A percentile compares a stretch with the other conserved stretches of the same genome.
Conservation (phyloP, 306 rosid species). For the Castanopsis chinensis region DNA sequence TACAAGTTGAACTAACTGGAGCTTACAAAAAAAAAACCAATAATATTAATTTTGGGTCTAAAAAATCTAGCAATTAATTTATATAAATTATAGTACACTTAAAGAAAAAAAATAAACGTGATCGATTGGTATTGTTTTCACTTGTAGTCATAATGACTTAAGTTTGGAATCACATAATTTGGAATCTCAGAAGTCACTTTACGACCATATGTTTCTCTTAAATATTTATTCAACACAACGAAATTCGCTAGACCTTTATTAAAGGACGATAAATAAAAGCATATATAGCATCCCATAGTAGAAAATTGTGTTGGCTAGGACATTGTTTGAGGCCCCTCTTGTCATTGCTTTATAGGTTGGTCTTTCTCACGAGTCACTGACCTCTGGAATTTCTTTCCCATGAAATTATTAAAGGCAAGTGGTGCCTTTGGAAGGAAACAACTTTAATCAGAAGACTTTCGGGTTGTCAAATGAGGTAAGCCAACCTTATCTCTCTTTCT, state of each 20-base stretch:
- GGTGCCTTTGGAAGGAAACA: conserved; percentile 44
- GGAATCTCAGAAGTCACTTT: neutral
- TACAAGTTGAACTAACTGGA: no score
- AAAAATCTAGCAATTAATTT: neutral
- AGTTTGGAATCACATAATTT: neutral
- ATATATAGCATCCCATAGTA: neutral
- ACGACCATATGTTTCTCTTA: neutral
- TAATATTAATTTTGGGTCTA: neutral
- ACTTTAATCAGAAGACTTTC: conserved; percentile 41
- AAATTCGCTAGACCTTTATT: neutral
- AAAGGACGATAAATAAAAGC: neutral
- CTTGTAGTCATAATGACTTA: neutral
- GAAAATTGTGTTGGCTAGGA: neutral
- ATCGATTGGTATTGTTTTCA: neutral
- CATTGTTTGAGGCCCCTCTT: neutral
- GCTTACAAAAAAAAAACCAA: neutral
- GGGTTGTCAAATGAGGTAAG: conserved; percentile 53
- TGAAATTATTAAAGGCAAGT: conserved; percentile 42
- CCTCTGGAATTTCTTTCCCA: conserved; percentile 14
- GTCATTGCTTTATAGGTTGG: conserved; percentile 22
- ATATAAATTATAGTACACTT: neutral
- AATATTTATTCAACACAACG: neutral
- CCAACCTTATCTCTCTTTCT: conserved; percentile 33
- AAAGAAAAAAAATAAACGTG: neutral
- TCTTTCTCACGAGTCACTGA: conserved; percentile 4